Evolutionary conservation across 2,329 filamentous ascomycete species (phyloP), one percentile per base, ranked within the genome.

Genomic region (Diaporthe citriasiana): DNA sequence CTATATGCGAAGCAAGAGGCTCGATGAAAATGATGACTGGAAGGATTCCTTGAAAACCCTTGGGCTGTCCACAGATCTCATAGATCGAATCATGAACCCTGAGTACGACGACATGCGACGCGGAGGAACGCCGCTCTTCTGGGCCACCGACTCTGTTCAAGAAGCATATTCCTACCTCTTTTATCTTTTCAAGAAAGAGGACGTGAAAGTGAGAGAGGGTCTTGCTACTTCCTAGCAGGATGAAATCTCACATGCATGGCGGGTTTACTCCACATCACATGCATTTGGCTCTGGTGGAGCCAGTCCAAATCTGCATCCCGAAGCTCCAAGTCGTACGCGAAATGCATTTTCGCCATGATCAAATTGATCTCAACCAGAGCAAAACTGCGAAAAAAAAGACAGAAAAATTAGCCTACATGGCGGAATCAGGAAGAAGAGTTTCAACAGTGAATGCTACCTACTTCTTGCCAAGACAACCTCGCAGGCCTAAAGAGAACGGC

Each of bases 401-500:
- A 4, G 4, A 1, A 7, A 2, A 5, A 40, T 40, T 53, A 68
- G 47, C 63, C 9, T 19, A 2, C n/a, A 7, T 10, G 10, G 10
- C 12, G 33, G 5, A 22, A 0, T 22, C 4, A 13, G 6, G 6
- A 12, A 1, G 0, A n/a, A 66, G 9, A 19, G 9, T 4, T 4
- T 3, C 25, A 12, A 9, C 0, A 5, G 17, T 17, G 4, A 25
- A 30, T 4, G 13, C 30, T 10, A 27, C 59, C 35, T 5, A 72
- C 70, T 55, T 72, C 27, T 68, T 53, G 9, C 70, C 70, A 4
- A 66, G 35, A n/a, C 70, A 72, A 4, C 70, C 70, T 47, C 70
- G 47, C 1, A 45, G 25, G 7, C 70, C 70, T 0, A 72, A n/a
- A 10, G 70, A 72, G 13, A 72, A 72, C 5, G 70, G 70, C 35